A percentile compares a stretch with the other conserved stretches of the same genome.
Evolutionary conservation across 106 monocot species (phyloP).

Genomic region (Apostasia shenzhenica): DNA sequence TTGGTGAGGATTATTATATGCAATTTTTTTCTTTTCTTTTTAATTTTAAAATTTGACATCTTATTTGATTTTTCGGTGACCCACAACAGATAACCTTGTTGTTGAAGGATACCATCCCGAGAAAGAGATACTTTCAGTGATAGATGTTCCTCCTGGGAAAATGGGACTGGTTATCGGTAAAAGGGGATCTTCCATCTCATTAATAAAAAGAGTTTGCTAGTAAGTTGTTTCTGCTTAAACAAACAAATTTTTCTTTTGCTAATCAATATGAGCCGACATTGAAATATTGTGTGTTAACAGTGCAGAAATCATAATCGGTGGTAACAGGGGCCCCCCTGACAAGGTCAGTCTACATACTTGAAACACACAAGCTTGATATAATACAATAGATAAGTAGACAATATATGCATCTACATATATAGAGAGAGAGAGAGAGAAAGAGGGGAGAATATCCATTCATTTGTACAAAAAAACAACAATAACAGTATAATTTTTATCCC

Average conservation of each 20-base stretch:
- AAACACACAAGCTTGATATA: too few species aligned
- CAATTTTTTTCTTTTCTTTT: too few species aligned
- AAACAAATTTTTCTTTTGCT: neutral
- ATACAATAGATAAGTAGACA: too few species aligned
- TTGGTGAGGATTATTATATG: too few species aligned
- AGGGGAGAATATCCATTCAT: too few species aligned
- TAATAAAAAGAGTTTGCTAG: slow-evolving; percentile 79
- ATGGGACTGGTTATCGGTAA: slow-evolving; percentile 93
- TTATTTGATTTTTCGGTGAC: neutral
- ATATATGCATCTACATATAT: too few species aligned
- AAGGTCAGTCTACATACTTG: slow-evolving; percentile 35
- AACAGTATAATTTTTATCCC: too few species aligned
- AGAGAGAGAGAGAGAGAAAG: too few species aligned
- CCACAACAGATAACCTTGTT: slow-evolving; percentile 42
- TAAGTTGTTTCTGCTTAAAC: slow-evolving; percentile 18
- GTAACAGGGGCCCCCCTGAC: slow-evolving; percentile 74
- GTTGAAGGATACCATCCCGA: slow-evolving; percentile 43
- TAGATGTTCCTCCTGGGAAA: slow-evolving; percentile 85
- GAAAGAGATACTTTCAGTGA: slow-evolving; percentile 75
- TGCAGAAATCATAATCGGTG: slow-evolving; percentile 79
- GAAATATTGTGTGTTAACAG: slow-evolving; percentile 19
- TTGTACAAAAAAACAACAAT: too few species aligned
- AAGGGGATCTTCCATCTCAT: slow-evolving; percentile 59
- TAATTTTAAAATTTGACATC: neutral
- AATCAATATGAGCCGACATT: neutral